phyloP scores from a whole-genome alignment of 768 basidiomycete genomes.

The Phaeotremella fagi region DNA sequence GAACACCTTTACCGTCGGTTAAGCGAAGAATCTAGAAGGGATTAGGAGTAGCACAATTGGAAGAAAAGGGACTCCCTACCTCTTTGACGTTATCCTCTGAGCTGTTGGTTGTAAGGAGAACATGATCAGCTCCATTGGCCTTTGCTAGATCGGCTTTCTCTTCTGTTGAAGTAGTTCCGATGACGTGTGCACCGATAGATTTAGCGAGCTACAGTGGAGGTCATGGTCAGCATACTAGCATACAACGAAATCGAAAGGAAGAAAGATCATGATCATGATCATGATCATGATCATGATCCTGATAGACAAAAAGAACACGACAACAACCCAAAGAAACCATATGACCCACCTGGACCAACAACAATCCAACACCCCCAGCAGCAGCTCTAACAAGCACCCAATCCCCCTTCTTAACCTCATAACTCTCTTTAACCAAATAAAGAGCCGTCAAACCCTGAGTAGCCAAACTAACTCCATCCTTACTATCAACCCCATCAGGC shows the following conservation, averaged over 20 bases:
- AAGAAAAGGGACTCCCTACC: constrained; percentile 54
- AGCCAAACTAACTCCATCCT: constrained; percentile 62
- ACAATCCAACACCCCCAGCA: constrained; percentile 73
- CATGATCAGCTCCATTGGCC: constrained; percentile 74
- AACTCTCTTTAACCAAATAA: constrained; percentile 75
- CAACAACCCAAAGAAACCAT: too few species aligned
- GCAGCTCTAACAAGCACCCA: constrained; percentile 81
- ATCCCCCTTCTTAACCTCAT: constrained; percentile 69
- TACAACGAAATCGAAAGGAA: neutral
- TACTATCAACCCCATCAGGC: constrained; percentile 59
- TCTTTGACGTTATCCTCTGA: constrained; percentile 62
- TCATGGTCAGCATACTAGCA: neutral
- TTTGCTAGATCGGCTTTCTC: constrained; percentile 80
- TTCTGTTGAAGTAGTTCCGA: constrained; percentile 81
- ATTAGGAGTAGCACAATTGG: neutral
- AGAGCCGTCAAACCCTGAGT: constrained; percentile 73
- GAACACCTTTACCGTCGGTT: constrained; percentile 52
- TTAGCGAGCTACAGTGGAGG: constrained; percentile 60
- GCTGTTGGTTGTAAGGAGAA: constrained; percentile 65
- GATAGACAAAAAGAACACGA: neutral
- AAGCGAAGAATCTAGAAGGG: constrained; percentile 25
- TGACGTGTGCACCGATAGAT: constrained; percentile 74
- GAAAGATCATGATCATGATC: neutral
- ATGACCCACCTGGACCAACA: constrained; percentile 50
- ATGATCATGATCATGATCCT: neutral